Evolutionary conservation across 495 filamentous ascomycete genomes (phyloP).

Genomic region (Penicillium turbatum): DNA sequence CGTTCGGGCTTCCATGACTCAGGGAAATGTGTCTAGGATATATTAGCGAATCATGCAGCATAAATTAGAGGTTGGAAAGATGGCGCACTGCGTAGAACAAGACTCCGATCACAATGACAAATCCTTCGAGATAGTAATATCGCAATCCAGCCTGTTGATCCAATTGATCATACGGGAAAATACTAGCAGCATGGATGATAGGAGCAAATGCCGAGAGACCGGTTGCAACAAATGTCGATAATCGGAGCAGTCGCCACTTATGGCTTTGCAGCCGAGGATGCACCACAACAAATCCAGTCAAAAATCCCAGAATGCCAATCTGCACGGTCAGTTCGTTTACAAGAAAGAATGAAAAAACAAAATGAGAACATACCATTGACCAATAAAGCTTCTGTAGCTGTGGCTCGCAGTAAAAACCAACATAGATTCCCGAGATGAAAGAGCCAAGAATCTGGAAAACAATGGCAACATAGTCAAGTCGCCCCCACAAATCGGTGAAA

Average conservation of each 20-base stretch:
- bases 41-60: slow-evolving; percentile 8
- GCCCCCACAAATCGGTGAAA: slow-evolving; percentile 21
- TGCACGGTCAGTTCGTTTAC: slow-evolving; percentile 7
- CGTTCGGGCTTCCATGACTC: slow-evolving; percentile 37
- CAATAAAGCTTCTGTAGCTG: slow-evolving; percentile 18
- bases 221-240: slow-evolving; percentile 45
- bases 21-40: slow-evolving; percentile 37
- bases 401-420: slow-evolving; percentile 27
- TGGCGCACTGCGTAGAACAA: slow-evolving; percentile 41
- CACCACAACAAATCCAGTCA: slow-evolving; percentile 31
- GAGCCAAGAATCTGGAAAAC: slow-evolving; percentile 19
- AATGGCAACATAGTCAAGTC: slow-evolving; percentile 27
- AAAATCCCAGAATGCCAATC: slow-evolving; percentile 27
- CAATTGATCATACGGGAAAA: slow-evolving; percentile 43
- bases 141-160: slow-evolving; percentile 30
- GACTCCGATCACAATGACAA: slow-evolving; percentile 35
- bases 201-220: slow-evolving; percentile 46
- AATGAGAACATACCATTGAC: slow-evolving; percentile 22
- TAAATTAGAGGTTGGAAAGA: not conserved
- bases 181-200: slow-evolving; percentile 40
- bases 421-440: slow-evolving; percentile 29
- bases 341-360: not conserved
- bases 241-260: slow-evolving; percentile 39
- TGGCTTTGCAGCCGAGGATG: slow-evolving; percentile 43
- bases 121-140: slow-evolving; percentile 27